Evolutionary conservation across 2,329 filamentous ascomycete genomes (phyloP), one percentile per base, ranked within the genome.

Genomic region (Chaetoscypha palmicola): DNA sequence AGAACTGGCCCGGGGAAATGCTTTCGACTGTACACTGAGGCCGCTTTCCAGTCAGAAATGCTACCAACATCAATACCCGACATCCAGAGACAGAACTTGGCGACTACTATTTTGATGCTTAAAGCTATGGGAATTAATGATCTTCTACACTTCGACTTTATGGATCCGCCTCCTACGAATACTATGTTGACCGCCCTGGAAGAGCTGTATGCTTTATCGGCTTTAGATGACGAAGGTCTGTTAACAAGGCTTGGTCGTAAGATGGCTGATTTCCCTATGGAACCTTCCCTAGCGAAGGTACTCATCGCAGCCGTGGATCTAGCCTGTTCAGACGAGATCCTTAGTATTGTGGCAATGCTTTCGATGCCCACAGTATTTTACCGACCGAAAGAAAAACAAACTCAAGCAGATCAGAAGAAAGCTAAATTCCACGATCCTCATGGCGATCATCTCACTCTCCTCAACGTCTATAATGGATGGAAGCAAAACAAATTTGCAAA

Each of bases 61-160:
- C 68, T 97, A 46, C 91, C 92, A 0, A 96, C 90, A 0, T 90
- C 89, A 0, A 94, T 97, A 22, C 92, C 92, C 1, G 92, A 97
- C 58, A 98, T 98, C 40, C 92, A 98, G 62, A 77, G 92, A 1
- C 88, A 96, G 63, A 98, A 98, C 58, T 62, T 98, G 41, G 86
- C 88, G 0, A 82, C 86, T 55, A 96, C 91, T 0, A 97, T 98
- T 63, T 74, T 98, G 36, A 95, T 96, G 86, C 76, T 98, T 39
- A 98, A 98, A 63, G 92, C 92, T 0, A 97, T 98, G 89, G 92
- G 94, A 2, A 97, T 98, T 65, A 97, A 98, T 60, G 92, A 98
- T 61, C 72, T 98, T 1, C 74, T 98, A 10, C 89, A 94, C 61
- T 98, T 98, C 59, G 91, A 97, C 66, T 98, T 98, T 58, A 97